Conservation (phyloP, 768 basidiomycete genomes). For the Rhodotorula kratochvilovae region DNA sequence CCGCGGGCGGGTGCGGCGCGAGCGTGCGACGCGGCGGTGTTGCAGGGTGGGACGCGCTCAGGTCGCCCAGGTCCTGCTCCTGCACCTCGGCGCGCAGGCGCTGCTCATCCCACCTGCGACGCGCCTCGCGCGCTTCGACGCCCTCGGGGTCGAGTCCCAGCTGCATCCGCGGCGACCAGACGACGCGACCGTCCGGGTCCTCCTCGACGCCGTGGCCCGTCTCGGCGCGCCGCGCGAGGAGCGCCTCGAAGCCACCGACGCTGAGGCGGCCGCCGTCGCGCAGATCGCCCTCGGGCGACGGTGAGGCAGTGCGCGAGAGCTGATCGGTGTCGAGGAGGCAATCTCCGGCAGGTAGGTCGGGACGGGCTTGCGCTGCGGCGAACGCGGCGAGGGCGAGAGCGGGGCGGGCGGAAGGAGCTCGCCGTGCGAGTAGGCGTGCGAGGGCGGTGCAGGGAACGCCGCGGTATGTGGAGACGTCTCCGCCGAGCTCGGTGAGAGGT, state of each 20-base stretch:
- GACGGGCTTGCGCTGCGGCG: conserved; percentile 5
- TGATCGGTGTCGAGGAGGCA: neutral
- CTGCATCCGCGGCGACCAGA: conserved; percentile 16
- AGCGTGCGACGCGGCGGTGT: neutral
- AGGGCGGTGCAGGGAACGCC: neutral
- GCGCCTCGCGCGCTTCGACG: conserved; percentile 18
- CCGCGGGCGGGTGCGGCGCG: neutral
- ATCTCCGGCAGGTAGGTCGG: conserved; percentile 3
- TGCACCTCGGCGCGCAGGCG: too few species aligned
- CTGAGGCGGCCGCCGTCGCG: conserved; percentile 4
- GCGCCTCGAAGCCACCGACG: conserved; percentile 19
- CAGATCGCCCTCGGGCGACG: too few species aligned
- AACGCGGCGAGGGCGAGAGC: neutral
- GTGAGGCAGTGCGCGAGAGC: neutral
- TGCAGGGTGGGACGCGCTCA: too few species aligned
- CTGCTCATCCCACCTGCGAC: conserved; percentile 3
- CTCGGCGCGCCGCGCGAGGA: neutral
- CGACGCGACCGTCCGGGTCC: neutral
- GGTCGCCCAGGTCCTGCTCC: neutral
- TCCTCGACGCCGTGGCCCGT: neutral
- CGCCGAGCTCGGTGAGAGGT: too few species aligned
- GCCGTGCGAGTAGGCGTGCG: too few species aligned
- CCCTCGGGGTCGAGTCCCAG: conserved; percentile 9
- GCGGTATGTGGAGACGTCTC: neutral
- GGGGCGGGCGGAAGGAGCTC: neutral